Conservation (phyloP, 805 yeast species). For the Saccharomycopsis sp. region DNA sequence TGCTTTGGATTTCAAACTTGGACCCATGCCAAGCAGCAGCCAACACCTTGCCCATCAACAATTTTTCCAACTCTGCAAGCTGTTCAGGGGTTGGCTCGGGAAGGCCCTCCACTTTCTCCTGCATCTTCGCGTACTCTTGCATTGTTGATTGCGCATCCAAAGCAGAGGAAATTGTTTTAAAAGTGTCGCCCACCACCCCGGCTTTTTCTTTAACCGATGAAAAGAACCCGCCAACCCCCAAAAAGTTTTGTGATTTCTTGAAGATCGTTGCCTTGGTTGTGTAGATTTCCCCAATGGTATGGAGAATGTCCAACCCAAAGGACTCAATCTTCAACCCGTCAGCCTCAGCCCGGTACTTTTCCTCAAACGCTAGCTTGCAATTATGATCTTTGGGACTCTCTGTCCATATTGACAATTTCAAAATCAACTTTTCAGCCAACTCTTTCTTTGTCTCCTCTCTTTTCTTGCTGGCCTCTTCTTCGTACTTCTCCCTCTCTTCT, state of each 20-base stretch:
- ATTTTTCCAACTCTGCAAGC: constrained; percentile 61
- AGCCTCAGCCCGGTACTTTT: constrained; percentile 70
- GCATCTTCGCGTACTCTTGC: constrained; percentile 63
- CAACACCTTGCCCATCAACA: constrained; percentile 67
- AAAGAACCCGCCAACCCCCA: constrained; percentile 66
- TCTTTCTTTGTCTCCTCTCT: constrained; percentile 56
- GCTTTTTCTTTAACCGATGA: constrained; percentile 66
- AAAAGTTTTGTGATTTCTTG: constrained; percentile 48
- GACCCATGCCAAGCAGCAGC: constrained; percentile 85
- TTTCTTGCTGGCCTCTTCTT: constrained; percentile 65
- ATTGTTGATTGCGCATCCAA: constrained; percentile 71
- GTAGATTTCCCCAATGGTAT: constrained; percentile 64
- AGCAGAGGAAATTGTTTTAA: constrained; percentile 63
- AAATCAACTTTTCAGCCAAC: constrained; percentile 49
- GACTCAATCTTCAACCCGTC: constrained; percentile 75
- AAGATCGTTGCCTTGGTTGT: constrained; percentile 55
- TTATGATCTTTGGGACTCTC: constrained; percentile 58
- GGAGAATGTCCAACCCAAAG: constrained; percentile 75
- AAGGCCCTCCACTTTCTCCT: constrained; percentile 37
- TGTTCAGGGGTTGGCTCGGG: constrained; percentile 52
- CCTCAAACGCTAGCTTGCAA: constrained; percentile 52
- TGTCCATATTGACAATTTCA: constrained; percentile 43
- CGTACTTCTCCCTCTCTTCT: constrained; percentile 53
- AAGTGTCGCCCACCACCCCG: constrained; percentile 62
- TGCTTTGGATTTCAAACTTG: constrained; percentile 66